These are phyloP conservation scores for Carex arenaria DNA, from an alignment of 202 grass and related monocot species.

Conservation along the genomic window DNA sequence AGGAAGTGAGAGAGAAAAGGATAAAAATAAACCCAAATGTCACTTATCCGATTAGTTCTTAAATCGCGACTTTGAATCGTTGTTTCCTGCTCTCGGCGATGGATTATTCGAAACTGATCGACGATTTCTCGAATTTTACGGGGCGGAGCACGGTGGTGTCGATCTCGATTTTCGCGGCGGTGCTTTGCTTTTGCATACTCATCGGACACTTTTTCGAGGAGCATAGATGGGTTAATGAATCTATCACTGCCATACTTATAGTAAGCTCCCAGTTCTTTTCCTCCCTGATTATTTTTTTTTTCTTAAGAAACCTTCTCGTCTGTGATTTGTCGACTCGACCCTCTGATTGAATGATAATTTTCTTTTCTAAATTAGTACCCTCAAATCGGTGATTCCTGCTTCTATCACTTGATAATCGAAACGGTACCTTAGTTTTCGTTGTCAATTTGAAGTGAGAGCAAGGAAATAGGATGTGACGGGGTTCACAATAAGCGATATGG, in stretches of 20 bases:
- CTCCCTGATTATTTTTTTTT: not conserved
- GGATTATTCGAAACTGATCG: not conserved
- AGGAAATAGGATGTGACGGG: not conserved
- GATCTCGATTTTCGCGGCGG: slow-evolving; percentile 62
- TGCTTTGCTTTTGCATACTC: slow-evolving; percentile 74
- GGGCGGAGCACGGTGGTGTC: slow-evolving; percentile 45
- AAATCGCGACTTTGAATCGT: not conserved
- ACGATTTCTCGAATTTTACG: not conserved
- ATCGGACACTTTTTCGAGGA: slow-evolving; percentile 69
- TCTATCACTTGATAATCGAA: not conserved
- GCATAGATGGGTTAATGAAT: slow-evolving; percentile 79
- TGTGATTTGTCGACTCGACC: not conserved
- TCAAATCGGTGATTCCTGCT: not conserved
- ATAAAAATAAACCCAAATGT: not conserved
- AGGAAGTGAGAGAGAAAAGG: not conserved
- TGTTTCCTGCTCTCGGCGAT: not conserved
- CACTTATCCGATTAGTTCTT: not conserved
- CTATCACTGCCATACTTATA: slow-evolving; percentile 60
- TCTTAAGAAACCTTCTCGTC: not conserved
- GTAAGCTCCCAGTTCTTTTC: slow-evolving; percentile 21
- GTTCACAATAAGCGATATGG: not conserved
- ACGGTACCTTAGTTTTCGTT: not conserved
- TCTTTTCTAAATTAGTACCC: not conserved
- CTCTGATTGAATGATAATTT: not conserved
- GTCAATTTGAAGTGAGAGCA: slow-evolving; percentile 2